phyloP scores from a whole-genome alignment of 441 rosid genomes.

The Pelargonium fulgidum region DNA sequence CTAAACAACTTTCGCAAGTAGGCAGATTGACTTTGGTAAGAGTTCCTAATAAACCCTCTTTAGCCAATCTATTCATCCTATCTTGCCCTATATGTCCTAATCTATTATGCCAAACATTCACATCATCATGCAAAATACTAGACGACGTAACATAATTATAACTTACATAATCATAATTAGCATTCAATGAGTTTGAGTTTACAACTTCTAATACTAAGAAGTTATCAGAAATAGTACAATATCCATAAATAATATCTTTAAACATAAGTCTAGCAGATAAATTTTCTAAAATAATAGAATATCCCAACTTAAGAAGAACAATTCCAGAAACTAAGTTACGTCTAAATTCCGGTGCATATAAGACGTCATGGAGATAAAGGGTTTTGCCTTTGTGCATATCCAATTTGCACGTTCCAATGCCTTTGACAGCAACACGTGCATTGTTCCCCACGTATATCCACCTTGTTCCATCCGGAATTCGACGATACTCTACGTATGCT shows the following conservation, averaged over 20 bases:
- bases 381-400: not conserved
- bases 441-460: slow-evolving; percentile 2
- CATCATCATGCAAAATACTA: not conserved
- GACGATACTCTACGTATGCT: not conserved
- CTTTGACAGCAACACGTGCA: not conserved
- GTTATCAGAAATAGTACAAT: not conserved
- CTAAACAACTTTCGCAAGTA: slow-evolving; percentile 5
- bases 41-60: not conserved
- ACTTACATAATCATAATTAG: not conserved
- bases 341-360: not conserved
- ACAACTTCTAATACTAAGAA: not conserved
- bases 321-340: not conserved
- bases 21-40: not conserved
- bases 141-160: not conserved
- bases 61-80: not conserved
- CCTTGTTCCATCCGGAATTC: not conserved
- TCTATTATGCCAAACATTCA: not conserved
- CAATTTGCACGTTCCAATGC: slow-evolving; percentile 1
- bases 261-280: not conserved
- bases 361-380: not conserved
- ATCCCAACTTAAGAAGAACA: not conserved
- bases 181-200: not conserved
- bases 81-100: slow-evolving; percentile 6
- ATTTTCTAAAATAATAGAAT: not conserved
- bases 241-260: not conserved